Evolutionary conservation across 192 early-diverging fungal species (phyloP).

Genomic region (Spinellus fusiger): DNA sequence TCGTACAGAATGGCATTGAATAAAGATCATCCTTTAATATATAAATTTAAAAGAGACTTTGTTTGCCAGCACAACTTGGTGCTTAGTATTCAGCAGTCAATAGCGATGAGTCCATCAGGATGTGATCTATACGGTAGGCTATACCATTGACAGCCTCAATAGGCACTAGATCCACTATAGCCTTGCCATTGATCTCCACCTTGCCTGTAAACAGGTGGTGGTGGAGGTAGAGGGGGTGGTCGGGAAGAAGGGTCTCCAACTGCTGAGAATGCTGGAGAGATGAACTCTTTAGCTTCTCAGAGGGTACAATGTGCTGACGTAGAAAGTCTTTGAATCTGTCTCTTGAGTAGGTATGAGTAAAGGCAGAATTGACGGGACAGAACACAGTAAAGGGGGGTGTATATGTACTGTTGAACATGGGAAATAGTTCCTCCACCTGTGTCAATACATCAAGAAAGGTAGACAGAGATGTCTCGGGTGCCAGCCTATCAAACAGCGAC

Average conservation of each 20-base stretch:
- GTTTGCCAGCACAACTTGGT: too few relatives aligned
- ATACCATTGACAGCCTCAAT: slow-evolving; percentile 26
- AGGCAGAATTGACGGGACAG: slow-evolving; percentile 29
- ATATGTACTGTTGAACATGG: slow-evolving; percentile 12
- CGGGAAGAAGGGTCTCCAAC: slow-evolving; percentile 8
- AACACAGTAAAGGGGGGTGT: slow-evolving; percentile 25
- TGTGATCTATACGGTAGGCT: slow-evolving; percentile 28
- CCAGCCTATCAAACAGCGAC: slow-evolving; percentile 30
- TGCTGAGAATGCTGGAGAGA: slow-evolving; percentile 5
- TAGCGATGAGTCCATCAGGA: too few relatives aligned
- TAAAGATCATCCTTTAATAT: too few relatives aligned
- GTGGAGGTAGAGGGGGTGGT: slow-evolving; percentile 8
- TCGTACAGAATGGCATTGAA: too few relatives aligned
- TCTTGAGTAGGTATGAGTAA: background rate
- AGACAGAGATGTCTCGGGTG: slow-evolving; percentile 23
- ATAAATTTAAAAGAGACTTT: too few relatives aligned
- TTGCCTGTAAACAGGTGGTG: slow-evolving; percentile 1
- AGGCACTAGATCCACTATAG: slow-evolving; percentile 7
- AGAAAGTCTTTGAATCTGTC: slow-evolving; percentile 18
- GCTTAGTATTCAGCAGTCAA: too few relatives aligned
- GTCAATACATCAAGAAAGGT: slow-evolving; percentile 32
- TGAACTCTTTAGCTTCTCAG: slow-evolving; percentile 1
- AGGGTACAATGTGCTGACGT: slow-evolving; percentile 25
- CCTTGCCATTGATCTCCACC: slow-evolving; percentile 10
- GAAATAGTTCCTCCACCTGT: slow-evolving; percentile 18